A percentile compares a stretch with the other conserved stretches of the same genome.
Evolutionary conservation across 345 rosid species (phyloP).

Genomic region (Linum trigynum): DNA sequence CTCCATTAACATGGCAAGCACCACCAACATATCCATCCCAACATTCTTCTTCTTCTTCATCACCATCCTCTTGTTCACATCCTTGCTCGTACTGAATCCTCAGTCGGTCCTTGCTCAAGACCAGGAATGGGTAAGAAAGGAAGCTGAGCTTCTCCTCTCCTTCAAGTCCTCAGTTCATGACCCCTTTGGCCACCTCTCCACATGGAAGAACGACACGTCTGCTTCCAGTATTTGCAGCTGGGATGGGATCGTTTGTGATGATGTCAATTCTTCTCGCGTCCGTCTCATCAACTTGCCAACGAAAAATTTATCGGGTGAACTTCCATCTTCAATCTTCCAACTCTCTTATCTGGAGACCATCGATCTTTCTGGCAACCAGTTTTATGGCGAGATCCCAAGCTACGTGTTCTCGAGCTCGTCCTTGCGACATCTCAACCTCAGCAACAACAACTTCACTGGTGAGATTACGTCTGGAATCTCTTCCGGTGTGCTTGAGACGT

Average conservation of each 20-base stretch:
- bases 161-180: conserved; percentile 56
- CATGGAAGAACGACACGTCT: conserved; percentile 37
- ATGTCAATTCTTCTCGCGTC: conserved; percentile 32
- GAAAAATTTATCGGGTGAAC: conserved; percentile 55
- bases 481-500: conserved; percentile 30
- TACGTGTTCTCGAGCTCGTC: conserved; percentile 35
- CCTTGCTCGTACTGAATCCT: conserved; percentile 25
- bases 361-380: conserved; percentile 57
- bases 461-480: neutral
- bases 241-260: conserved; percentile 60
- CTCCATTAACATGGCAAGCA: no score
- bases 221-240: conserved; percentile 50
- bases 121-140: conserved; percentile 17
- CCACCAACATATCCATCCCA: neutral
- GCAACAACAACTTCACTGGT: conserved; percentile 81
- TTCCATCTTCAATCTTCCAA: conserved; percentile 36
- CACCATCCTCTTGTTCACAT: conserved; percentile 15
- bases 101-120: conserved; percentile 21
- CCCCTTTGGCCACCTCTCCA: conserved; percentile 49
- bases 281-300: conserved; percentile 37
- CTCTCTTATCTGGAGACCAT: conserved; percentile 45
- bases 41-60: conserved; percentile 13
- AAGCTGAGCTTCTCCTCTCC: conserved; percentile 55
- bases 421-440: conserved; percentile 59
- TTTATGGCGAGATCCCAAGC: conserved; percentile 44